phyloP scores from a whole-genome alignment of 1,284 basidiomycete species.

The Cystobasidium slooffiae region DNA sequence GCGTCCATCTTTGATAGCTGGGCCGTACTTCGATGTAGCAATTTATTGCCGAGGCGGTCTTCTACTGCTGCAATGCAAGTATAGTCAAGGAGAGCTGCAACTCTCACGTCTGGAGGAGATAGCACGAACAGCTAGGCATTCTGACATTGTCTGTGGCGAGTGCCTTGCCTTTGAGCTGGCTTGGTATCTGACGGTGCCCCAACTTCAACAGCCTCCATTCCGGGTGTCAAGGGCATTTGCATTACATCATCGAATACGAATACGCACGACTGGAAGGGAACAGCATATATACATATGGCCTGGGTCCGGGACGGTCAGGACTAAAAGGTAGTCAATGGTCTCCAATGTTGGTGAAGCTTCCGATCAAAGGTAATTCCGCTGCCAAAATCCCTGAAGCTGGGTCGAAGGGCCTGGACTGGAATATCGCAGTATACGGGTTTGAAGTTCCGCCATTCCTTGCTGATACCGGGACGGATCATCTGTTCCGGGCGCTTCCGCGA shows the following conservation, averaged over 20 bases:
- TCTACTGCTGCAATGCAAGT: no score
- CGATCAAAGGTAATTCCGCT: constrained; percentile 9
- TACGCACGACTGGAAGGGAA: constrained; percentile 5
- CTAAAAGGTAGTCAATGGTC: background rate
- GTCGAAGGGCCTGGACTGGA: background rate
- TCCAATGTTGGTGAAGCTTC: background rate
- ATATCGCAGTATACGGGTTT: background rate
- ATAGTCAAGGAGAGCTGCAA: no score
- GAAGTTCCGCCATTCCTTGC: background rate
- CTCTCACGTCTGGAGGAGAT: no score
- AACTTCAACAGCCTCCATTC: background rate
- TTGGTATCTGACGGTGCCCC: no score
- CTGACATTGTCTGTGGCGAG: no score
- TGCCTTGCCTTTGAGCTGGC: no score
- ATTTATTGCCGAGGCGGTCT: no score
- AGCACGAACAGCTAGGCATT: no score
- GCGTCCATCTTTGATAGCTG: no score
- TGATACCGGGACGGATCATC: background rate
- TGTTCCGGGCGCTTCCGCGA: no score
- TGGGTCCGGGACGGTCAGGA: background rate
- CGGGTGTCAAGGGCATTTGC: constrained; percentile 12
- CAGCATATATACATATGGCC: background rate
- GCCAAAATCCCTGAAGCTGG: constrained; percentile 2
- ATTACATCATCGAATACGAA: constrained; percentile 4
- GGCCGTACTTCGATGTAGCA: no score